A percentile compares a stretch with the other conserved stretches of the same genome.
phyloP scores from a whole-genome alignment of 257 asterid species.

The Solanum sitiens region DNA sequence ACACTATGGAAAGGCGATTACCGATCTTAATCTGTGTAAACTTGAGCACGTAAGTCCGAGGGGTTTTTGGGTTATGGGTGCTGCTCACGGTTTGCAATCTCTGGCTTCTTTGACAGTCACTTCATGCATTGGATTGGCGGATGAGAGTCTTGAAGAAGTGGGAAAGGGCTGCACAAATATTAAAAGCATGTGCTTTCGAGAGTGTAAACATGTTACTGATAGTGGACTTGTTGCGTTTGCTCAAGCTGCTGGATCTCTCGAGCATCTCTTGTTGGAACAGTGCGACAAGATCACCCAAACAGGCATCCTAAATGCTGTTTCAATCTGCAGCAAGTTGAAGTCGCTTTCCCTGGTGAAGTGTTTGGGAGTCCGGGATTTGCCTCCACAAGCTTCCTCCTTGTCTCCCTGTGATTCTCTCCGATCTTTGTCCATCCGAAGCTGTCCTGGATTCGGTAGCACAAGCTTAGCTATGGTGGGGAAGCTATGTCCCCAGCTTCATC shows the following conservation, averaged over 20 bases:
- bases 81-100: constrained; percentile 47
- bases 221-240: constrained; percentile 63
- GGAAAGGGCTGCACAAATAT: constrained; percentile 58
- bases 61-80: constrained; percentile 96
- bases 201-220: constrained; percentile 67
- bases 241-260: constrained; percentile 46
- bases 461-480: constrained; percentile 74
- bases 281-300: constrained; percentile 68
- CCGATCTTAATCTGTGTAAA: constrained; percentile 43
- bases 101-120: constrained; percentile 50
- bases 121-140: constrained; percentile 59
- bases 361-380: constrained; percentile 60
- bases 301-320: constrained; percentile 54
- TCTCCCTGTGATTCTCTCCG: constrained; percentile 71
- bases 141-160: constrained; percentile 61
- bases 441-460: constrained; percentile 68
- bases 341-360: constrained; percentile 67
- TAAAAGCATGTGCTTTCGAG: constrained; percentile 46
- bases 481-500: constrained; percentile 72
- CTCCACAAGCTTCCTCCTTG: constrained; percentile 27
- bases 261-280: constrained; percentile 72
- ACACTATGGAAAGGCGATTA: constrained; percentile 59
- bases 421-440: constrained; percentile 56
- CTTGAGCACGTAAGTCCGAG: constrained; percentile 72
- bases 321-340: constrained; percentile 53